Conservation (phyloP, 306 rosid species). For the Vicia faba region DNA sequence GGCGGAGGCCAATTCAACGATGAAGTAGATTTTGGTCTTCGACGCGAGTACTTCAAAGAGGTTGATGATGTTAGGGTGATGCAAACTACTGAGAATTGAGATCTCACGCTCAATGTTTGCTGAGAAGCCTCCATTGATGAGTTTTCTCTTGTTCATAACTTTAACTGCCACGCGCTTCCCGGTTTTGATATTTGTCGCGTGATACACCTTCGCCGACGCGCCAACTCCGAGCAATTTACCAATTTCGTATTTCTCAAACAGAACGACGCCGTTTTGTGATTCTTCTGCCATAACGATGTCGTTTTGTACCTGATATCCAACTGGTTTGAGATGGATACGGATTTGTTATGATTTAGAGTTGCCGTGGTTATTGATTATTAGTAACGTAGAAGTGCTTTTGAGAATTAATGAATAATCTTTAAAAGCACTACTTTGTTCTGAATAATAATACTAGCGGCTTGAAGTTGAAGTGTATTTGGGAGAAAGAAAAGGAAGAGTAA, state of each 20-base stretch:
- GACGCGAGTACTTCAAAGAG: slow-evolving; percentile 76
- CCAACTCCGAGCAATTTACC: slow-evolving; percentile 65
- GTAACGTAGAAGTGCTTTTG: neutral
- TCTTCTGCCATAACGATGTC: neutral
- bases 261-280: slow-evolving; percentile 19
- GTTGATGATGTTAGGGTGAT: slow-evolving; percentile 63
- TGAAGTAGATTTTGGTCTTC: slow-evolving; percentile 72
- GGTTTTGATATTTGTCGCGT: slow-evolving; percentile 48
- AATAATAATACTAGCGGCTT: neutral
- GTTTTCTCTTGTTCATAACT: slow-evolving; percentile 61
- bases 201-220: slow-evolving; percentile 81
- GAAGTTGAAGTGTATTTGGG: slow-evolving; percentile 5
- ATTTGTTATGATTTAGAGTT: neutral
- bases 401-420: neutral
- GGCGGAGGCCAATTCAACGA: slow-evolving; percentile 74
- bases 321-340: neutral
- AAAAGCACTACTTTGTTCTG: too few relatives aligned
- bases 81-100: slow-evolving; percentile 71
- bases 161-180: slow-evolving; percentile 79
- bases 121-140: slow-evolving; percentile 41
- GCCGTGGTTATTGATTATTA: neutral
- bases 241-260: slow-evolving; percentile 54
- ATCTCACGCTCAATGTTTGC: slow-evolving; percentile 72
- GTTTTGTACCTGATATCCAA: slow-evolving; percentile 19
- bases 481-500: slow-evolving; percentile 2